Evolutionary conservation across 108 stramenopile species (phyloP).

Genomic region (Fistulifera solaris): DNA sequence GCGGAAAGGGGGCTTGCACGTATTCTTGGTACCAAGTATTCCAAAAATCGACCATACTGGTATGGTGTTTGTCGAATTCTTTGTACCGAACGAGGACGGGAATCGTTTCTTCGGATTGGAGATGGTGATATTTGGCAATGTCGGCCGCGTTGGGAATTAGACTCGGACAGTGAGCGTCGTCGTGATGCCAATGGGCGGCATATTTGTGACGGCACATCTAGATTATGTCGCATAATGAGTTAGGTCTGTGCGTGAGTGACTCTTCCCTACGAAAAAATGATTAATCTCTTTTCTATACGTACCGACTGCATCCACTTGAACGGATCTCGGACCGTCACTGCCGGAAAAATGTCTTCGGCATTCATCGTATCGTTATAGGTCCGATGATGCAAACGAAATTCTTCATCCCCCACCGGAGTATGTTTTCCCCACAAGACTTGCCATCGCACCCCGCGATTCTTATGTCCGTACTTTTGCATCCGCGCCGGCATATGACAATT

Average conservation of each 20-base stretch:
- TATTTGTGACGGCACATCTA: constrained; percentile 33
- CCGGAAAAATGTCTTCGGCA: constrained; percentile 28
- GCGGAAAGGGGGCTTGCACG: constrained; percentile 44
- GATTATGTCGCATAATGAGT: too few species aligned
- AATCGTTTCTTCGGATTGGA: background rate
- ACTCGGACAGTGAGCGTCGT: constrained; percentile 48
- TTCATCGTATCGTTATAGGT: constrained; percentile 29
- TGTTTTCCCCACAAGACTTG: constrained; percentile 80
- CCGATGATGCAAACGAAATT: constrained; percentile 32
- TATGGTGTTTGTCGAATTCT: constrained; percentile 17
- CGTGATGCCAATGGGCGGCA: constrained; percentile 44
- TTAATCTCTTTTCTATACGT: background rate
- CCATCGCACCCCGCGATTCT: constrained; percentile 35
- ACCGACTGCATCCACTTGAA: constrained; percentile 1
- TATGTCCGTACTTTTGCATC: constrained; percentile 26
- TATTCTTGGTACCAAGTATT: constrained; percentile 60
- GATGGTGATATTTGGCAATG: constrained; percentile 1
- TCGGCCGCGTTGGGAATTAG: constrained; percentile 31
- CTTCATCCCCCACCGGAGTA: constrained; percentile 48
- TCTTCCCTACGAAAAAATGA: too few species aligned
- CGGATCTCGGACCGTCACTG: constrained; percentile 18
- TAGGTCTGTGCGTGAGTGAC: too few species aligned
- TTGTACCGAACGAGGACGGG: constrained; percentile 17
- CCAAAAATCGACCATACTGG: constrained; percentile 50
- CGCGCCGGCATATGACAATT: constrained; percentile 48